A percentile compares a stretch with the other conserved stretches of the same genome.
Evolutionary conservation across 2,329 filamentous ascomycete genomes (phyloP).

Genomic region (Aurifilum marmelostoma): DNA sequence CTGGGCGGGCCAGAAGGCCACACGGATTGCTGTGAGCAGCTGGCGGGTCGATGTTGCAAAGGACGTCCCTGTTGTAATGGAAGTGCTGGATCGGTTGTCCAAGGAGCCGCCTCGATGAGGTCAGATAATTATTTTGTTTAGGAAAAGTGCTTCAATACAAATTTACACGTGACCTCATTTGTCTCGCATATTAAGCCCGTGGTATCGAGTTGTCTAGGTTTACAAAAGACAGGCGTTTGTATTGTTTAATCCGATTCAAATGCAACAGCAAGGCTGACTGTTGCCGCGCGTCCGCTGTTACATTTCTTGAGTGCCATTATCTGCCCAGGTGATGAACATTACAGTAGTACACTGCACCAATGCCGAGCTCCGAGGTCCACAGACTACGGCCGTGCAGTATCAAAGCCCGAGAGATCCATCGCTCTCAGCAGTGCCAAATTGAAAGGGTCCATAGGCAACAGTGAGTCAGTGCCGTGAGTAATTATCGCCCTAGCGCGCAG

Average conservation of each 20-base stretch:
- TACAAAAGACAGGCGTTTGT: no score
- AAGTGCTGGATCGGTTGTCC: slow-evolving; percentile 53
- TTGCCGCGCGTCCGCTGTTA: not conserved
- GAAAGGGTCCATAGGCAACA: not conserved
- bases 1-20: slow-evolving; percentile 75
- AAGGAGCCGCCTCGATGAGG: not conserved
- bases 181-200: no score
- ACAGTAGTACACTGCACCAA: not conserved
- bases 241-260: no score
- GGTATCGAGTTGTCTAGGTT: no score
- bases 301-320: no score
- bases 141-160: no score
- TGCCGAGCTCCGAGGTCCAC: not conserved
- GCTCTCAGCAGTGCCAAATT: not conserved
- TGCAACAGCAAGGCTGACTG: no score
- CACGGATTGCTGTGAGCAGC: slow-evolving; percentile 83
- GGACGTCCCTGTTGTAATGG: slow-evolving; percentile 67
- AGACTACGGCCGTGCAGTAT: not conserved
- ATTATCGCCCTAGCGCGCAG: not conserved
- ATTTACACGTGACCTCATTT: no score
- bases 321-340: not conserved
- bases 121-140: no score
- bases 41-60: slow-evolving; percentile 74
- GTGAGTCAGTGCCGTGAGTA: not conserved
- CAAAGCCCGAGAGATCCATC: not conserved